Base-by-base conservation (phyloP, 1,139 yeast genomes). In the Saccharomyces hybrid region DNA sequence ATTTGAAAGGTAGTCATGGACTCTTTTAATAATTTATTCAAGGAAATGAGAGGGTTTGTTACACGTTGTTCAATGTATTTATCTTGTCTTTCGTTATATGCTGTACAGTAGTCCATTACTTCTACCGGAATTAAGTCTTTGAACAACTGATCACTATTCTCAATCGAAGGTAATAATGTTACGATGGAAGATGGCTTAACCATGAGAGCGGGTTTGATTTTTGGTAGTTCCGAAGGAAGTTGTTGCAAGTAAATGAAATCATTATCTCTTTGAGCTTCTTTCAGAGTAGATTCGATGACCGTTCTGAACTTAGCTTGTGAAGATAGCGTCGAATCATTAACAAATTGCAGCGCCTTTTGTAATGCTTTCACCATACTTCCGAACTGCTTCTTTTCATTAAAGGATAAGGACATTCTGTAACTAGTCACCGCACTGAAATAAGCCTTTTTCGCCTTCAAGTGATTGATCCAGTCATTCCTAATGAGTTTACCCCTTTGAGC, bases 341-440 rank as follows among this genome's bases (percentile, higher is more conserved):
- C 83, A 58, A 79, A 78, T 54, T 75, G 75, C 50, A 75, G 67
- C 54, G 72, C 70, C 49, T 71, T 14, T 2, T 41, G 60, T 54
- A 52, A 59, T 53, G 57, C 74, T 65, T 25, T 73, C 65, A 34
- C 67, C 69, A 51, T 76, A 65, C 79, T 83, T 1, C 97, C 97
- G 64, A 82, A 84, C 55, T 81, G 75, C 23, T 76, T 73, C 26
- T 70, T 68, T 16, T 80, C 79, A 8, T 80, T 75, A 47, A 79
- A 75, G 11, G 74, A 75, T 14, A 76, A 58, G 0, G 95, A 78
- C 57, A 76, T 73, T 58, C 97, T 74, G 61, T 78, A 86, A 59
- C 81, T 78, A 0, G 95, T 81, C 0, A 88, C 91, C 0, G 89
- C 87, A 51, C 71, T 72, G 61, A 88, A 90, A 67, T 89, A 95